Percentiles rank a stretch among this genome's conserved stretches.
These are phyloP conservation scores for Candida dendrica DNA, from an alignment of 805 yeast genomes.

Conservation along the genomic window DNA sequence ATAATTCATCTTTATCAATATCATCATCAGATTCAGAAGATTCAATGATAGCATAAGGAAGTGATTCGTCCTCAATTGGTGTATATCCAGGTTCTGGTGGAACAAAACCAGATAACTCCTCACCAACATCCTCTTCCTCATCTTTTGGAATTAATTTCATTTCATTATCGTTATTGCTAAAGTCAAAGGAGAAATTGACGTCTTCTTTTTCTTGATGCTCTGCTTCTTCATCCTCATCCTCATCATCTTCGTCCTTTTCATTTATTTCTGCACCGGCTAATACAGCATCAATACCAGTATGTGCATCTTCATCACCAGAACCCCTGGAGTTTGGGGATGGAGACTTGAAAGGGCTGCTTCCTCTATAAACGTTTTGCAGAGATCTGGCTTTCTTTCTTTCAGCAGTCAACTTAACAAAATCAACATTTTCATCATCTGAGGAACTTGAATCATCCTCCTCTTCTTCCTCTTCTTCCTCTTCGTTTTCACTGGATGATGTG, in stretches of 20 bases:
- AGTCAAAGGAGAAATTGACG: conserved; percentile 34
- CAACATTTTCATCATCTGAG: conserved; percentile 62
- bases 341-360: conserved; percentile 23
- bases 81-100: conserved; percentile 10
- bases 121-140: conserved; percentile 36
- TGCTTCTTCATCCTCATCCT: conserved; percentile 1
- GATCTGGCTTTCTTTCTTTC: conserved; percentile 43
- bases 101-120: conserved; percentile 30
- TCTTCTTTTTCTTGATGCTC: conserved; percentile 21
- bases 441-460: conserved; percentile 37
- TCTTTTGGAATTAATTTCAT: conserved; percentile 10
- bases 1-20: conserved; percentile 41
- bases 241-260: background rate
- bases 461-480: conserved; percentile 26
- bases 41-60: conserved; percentile 18
- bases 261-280: background rate
- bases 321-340: conserved; percentile 5
- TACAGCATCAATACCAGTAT: background rate
- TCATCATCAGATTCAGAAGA: conserved; percentile 51
- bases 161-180: conserved; percentile 34
- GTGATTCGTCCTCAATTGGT: conserved; percentile 14
- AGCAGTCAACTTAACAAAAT: conserved; percentile 65
- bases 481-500: conserved; percentile 26
- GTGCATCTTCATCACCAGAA: background rate
- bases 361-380: conserved; percentile 35